Percentiles rank a stretch among this genome's conserved stretches.
These are phyloP conservation scores for Epichloe gansuensis DNA, from an alignment of 2,329 filamentous ascomycete species.

Conservation along the genomic window DNA sequence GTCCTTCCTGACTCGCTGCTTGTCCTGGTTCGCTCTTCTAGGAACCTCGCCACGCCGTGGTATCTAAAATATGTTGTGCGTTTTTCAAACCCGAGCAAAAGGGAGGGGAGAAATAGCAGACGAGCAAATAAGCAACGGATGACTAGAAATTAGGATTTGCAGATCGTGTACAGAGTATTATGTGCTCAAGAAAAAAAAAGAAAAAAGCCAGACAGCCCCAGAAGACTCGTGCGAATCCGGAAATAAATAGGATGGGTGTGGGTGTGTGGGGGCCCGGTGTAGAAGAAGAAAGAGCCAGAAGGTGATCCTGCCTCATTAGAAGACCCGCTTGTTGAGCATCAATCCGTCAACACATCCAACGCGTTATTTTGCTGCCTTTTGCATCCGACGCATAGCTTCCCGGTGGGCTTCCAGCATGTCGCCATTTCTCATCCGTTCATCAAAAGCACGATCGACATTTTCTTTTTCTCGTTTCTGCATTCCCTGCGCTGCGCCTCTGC, in stretches of 20 bases:
- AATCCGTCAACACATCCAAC: not conserved
- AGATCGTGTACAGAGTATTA: not conserved
- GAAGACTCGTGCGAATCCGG: not conserved
- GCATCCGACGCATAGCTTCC: slow-evolving; percentile 70
- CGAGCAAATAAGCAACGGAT: not conserved
- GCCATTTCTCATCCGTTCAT: slow-evolving; percentile 63
- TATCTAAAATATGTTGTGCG: slow-evolving; percentile 1
- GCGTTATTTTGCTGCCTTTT: slow-evolving; percentile 23
- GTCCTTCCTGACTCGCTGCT: not conserved
- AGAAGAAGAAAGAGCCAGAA: not conserved
- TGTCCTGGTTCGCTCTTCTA: not conserved
- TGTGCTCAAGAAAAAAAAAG: not conserved
- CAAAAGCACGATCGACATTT: slow-evolving; percentile 49
- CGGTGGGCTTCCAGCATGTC: slow-evolving; percentile 65
- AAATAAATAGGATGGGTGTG: not conserved
- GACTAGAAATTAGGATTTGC: not conserved
- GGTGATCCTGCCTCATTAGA: not conserved
- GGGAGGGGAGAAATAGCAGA: not conserved
- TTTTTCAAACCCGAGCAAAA: not conserved
- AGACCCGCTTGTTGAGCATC: not conserved
- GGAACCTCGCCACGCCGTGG: not conserved
- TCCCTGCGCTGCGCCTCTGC: slow-evolving; percentile 48
- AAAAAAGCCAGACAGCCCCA: no score
- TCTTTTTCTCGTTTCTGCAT: slow-evolving; percentile 44
- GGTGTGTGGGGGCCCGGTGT: not conserved